A percentile compares a stretch with the other conserved stretches of the same genome.
phyloP scores from a whole-genome alignment of 1,139 yeast species.

The Taphrina deformans region DNA sequence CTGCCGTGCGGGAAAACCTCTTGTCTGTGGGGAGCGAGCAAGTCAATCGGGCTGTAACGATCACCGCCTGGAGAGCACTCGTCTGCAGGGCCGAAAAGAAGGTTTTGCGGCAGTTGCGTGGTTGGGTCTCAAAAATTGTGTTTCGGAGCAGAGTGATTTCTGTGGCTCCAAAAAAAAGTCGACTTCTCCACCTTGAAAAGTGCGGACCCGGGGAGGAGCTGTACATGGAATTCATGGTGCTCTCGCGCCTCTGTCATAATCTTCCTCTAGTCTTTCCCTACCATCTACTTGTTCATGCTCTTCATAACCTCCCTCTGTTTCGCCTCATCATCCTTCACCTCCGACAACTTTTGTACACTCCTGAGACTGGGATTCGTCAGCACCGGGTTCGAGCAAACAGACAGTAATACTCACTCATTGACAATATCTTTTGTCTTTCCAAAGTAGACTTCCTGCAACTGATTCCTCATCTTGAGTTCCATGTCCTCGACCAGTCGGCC shows the following conservation, averaged over 20 bases:
- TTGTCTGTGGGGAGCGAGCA: too few species aligned
- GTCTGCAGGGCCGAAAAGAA: too few species aligned
- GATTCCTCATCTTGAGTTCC: constrained; percentile 81
- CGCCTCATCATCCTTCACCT: constrained; percentile 13
- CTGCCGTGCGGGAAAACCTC: background rate
- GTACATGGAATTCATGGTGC: too few species aligned
- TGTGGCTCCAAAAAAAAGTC: background rate
- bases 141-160: background rate
- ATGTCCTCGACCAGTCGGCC: constrained; percentile 86
- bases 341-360: constrained; percentile 17
- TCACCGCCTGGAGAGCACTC: too few species aligned
- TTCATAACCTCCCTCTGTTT: constrained; percentile 22
- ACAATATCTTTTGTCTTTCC: constrained; percentile 89
- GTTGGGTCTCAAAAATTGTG: background rate
- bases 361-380: constrained; percentile 1
- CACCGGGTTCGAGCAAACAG: background rate
- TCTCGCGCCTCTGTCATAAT: too few species aligned
- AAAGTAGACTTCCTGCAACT: constrained; percentile 89
- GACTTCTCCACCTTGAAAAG: background rate
- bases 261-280: too few species aligned
- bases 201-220: background rate
- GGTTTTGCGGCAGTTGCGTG: background rate
- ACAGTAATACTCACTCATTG: constrained; percentile 51
- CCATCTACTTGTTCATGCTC: constrained; percentile 14
- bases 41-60: too few species aligned